Evolutionary conservation across 148 eudicot genomes (phyloP).

Genomic region (Chenopodium formosanum): DNA sequence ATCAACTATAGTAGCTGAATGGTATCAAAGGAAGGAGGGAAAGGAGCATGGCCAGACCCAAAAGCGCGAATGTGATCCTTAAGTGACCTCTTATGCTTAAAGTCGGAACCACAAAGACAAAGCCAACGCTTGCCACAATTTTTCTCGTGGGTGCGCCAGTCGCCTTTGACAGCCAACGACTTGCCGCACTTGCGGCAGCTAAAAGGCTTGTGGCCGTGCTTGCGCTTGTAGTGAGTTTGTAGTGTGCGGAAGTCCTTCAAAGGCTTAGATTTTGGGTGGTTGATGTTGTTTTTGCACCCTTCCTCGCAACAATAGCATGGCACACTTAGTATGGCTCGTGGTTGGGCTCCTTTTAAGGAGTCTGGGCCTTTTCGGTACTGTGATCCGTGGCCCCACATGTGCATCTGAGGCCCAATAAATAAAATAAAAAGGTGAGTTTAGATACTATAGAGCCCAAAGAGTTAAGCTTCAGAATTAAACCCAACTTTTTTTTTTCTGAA

Average conservation of each 20-base stretch:
- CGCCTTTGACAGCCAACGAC: slow-evolving; percentile 75
- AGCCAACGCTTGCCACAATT: slow-evolving; percentile 93
- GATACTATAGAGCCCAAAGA: background rate
- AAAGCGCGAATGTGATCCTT: slow-evolving; percentile 74
- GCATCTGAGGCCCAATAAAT: slow-evolving; percentile 48
- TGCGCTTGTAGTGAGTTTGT: slow-evolving; percentile 87
- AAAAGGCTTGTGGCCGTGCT: slow-evolving; percentile 62
- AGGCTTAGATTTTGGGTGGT: slow-evolving; percentile 63
- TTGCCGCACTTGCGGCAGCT: slow-evolving; percentile 69
- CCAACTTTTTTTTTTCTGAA: background rate
- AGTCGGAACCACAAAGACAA: slow-evolving; percentile 80
- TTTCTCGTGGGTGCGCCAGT: slow-evolving; percentile 94
- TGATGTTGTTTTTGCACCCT: slow-evolving; percentile 79
- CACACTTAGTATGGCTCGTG: slow-evolving; percentile 48
- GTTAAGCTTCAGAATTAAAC: background rate
- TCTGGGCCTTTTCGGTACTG: slow-evolving; percentile 71
- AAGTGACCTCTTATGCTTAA: slow-evolving; percentile 83
- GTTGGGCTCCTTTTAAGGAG: slow-evolving; percentile 65
- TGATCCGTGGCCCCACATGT: slow-evolving; percentile 92
- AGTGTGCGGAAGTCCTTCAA: slow-evolving; percentile 81
- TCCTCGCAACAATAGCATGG: slow-evolving; percentile 81
- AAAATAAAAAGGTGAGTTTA: background rate
- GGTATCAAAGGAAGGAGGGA: slow-evolving; percentile 35
- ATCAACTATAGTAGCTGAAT: background rate
- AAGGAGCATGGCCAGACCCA: slow-evolving; percentile 56